Conservation (phyloP, 495 filamentous ascomycete genomes). For the Tuber aestivum region DNA sequence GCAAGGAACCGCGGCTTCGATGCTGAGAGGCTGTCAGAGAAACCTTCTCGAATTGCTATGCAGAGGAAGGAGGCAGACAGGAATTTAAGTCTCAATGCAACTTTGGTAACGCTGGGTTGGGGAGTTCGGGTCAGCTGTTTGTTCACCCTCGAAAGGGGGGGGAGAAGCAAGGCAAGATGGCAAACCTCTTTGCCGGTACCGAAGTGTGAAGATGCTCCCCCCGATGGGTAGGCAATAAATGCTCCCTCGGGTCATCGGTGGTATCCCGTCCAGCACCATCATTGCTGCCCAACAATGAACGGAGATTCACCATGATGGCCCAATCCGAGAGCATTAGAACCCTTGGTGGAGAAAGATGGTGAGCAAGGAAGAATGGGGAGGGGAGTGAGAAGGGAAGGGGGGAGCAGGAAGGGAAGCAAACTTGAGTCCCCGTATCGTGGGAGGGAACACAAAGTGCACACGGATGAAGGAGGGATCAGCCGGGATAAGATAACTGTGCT, state of each 20-base stretch:
- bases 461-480: not conserved
- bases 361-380: not conserved
- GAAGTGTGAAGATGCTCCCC: conserved; percentile 21
- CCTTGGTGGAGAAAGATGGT: conserved; percentile 2
- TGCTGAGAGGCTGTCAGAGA: conserved; percentile 36
- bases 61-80: conserved; percentile 45
- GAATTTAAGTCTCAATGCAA: conserved; percentile 82
- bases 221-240: conserved; percentile 27
- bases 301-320: conserved; percentile 26
- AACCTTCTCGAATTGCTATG: not conserved
- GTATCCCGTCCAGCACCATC: conserved; percentile 20
- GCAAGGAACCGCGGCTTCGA: conserved; percentile 81
- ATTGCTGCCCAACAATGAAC: conserved; percentile 16
- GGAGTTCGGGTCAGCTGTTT: not conserved
- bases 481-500: not conserved
- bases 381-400: not conserved
- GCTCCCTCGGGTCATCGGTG: conserved; percentile 24
- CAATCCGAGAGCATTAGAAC: not conserved
- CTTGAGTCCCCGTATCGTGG: not conserved
- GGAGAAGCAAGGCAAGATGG: conserved; percentile 29
- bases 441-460: not conserved
- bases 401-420: not conserved
- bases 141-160: conserved; percentile 47
- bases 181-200: conserved; percentile 35
- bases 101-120: conserved; percentile 60